Percentiles rank a stretch among this genome's conserved stretches.
phyloP scores from a whole-genome alignment of 345 rosid species.

The Microcos paniculata region DNA sequence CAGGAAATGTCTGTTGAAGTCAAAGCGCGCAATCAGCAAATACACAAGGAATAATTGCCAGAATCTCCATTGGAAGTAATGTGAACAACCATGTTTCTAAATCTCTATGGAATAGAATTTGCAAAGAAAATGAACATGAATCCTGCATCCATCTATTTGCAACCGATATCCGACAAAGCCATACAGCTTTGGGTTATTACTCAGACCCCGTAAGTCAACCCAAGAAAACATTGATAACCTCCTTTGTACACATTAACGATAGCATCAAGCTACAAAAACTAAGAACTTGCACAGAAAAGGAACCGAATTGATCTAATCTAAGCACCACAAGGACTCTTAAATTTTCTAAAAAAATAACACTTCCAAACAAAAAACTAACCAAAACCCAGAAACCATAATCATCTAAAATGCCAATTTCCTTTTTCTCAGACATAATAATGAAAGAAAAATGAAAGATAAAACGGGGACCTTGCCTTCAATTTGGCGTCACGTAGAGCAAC shows the following conservation, averaged over 20 bases:
- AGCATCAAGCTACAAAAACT: not conserved
- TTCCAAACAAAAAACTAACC: not conserved
- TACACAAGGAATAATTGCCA: conserved; percentile 1
- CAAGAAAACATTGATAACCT: no score
- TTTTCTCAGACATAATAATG: not conserved
- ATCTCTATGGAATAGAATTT: not conserved
- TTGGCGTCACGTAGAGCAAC: conserved; percentile 87
- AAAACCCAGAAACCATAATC: conserved; percentile 4
- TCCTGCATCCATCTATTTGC: not conserved
- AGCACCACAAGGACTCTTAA: not conserved
- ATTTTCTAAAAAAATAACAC: no score
- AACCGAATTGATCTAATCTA: not conserved
- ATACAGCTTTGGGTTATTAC: not conserved
- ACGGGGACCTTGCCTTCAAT: conserved; percentile 62
- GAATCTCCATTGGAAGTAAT: conserved; percentile 4
- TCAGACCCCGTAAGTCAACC: no score
- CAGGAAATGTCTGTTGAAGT: conserved; percentile 72
- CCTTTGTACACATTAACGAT: not conserved
- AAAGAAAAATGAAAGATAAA: not conserved
- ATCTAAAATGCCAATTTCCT: not conserved
- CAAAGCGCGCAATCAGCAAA: conserved; percentile 15
- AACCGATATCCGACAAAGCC: not conserved
- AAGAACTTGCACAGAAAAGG: not conserved
- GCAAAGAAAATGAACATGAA: not conserved
- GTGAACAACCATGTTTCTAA: not conserved